Evolutionary conservation across 306 rosid species (phyloP).

Genomic region (Astragalus membranaceus): DNA sequence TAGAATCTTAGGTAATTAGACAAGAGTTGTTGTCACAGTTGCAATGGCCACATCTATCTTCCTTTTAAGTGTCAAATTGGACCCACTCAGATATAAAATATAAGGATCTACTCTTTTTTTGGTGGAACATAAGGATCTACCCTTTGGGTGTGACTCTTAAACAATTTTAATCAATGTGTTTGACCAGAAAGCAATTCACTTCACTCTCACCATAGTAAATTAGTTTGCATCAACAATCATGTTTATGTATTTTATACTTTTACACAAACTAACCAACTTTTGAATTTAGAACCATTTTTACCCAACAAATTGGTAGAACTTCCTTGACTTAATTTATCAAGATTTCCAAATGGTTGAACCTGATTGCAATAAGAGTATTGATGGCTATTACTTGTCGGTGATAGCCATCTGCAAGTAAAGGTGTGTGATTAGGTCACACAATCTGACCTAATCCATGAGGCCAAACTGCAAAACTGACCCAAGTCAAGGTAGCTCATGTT

Average conservation of each 20-base stretch:
- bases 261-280: too few species aligned
- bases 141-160: conserved; percentile 7
- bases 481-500: too few species aligned
- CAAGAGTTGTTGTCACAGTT: conserved; percentile 47
- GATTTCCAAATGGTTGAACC: too few species aligned
- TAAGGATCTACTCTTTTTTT: background rate
- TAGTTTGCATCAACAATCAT: background rate
- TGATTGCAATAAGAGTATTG: too few species aligned
- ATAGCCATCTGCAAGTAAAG: too few species aligned
- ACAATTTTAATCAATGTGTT: conserved; percentile 18
- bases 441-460: too few species aligned
- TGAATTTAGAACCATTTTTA: background rate
- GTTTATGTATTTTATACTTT: too few species aligned
- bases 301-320: too few species aligned
- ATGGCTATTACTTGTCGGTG: too few species aligned
- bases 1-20: conserved; percentile 42
- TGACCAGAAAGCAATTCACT: conserved; percentile 25
- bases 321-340: too few species aligned
- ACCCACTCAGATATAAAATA: conserved; percentile 26
- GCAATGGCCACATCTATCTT: conserved; percentile 33
- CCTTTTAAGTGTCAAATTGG: conserved; percentile 38
- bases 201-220: background rate
- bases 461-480: too few species aligned
- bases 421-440: too few species aligned
- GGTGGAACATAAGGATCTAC: background rate